Percentiles rank a stretch among this genome's conserved stretches.
Conservation (phyloP, 2,329 filamentous ascomycete species). For the Penicillium sp. region DNA sequence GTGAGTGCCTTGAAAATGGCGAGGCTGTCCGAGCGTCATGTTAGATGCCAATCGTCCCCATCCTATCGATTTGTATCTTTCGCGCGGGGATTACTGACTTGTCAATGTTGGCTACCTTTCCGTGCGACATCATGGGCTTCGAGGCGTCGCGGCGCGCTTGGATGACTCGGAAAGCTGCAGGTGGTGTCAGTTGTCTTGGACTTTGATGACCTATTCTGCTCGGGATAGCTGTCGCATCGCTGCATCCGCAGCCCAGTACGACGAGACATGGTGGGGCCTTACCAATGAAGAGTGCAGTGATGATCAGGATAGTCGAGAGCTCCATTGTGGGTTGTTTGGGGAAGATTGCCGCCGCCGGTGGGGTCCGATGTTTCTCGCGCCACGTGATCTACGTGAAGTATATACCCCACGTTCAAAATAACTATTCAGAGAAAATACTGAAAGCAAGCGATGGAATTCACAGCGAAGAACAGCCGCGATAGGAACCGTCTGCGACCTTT, state of each 20-base stretch:
- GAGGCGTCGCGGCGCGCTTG: slow-evolving; percentile 10
- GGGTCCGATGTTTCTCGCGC: slow-evolving; percentile 1
- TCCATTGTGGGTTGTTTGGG: slow-evolving; percentile 23
- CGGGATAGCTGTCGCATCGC: not conserved
- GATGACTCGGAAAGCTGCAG: slow-evolving; percentile 17
- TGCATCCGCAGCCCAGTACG: no score
- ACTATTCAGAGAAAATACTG: not conserved
- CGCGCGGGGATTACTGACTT: slow-evolving; percentile 26
- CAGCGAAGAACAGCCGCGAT: not conserved
- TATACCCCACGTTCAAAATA: not conserved
- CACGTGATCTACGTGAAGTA: slow-evolving; percentile 6
- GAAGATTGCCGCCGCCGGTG: slow-evolving; percentile 4
- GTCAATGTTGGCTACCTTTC: slow-evolving; percentile 38
- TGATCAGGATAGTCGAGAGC: slow-evolving; percentile 20
- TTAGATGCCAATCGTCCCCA: not conserved
- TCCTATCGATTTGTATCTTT: not conserved
- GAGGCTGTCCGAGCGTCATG: slow-evolving; percentile 47
- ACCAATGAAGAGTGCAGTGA: slow-evolving; percentile 21
- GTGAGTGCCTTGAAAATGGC: slow-evolving; percentile 58
- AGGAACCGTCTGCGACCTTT: no score
- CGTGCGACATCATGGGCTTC: slow-evolving; percentile 31
- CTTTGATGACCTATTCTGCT: not conserved
- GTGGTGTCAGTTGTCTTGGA: slow-evolving; percentile 1
- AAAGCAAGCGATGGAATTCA: not conserved
- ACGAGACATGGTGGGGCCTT: not conserved